These are phyloP conservation scores for Brassica carinata DNA, from an alignment of 345 rosid genomes.

Conservation along the genomic window DNA sequence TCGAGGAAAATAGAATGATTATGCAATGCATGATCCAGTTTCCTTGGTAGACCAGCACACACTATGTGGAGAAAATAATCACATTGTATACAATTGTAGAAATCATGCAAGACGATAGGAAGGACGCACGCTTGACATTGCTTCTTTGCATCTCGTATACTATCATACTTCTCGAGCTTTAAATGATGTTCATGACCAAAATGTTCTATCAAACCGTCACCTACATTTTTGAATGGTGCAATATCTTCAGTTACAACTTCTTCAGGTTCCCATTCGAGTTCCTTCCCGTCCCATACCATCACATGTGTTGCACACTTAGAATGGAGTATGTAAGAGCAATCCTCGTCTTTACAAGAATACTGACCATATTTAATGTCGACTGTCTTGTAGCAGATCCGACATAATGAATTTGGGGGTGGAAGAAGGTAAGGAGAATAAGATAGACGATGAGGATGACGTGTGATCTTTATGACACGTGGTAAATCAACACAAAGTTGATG, in stretches of 20 bases:
- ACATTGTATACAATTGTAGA: conserved; percentile 16
- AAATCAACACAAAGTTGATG: no score
- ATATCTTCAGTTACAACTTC: not conserved
- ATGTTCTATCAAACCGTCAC: not conserved
- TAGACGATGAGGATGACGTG: no score
- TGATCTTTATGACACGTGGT: no score
- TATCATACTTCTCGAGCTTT: not conserved
- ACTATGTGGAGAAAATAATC: not conserved
- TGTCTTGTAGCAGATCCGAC: not conserved
- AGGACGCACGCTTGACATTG: not conserved
- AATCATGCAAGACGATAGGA: not conserved
- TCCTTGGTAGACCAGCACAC: not conserved
- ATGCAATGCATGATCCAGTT: not conserved
- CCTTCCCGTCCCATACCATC: not conserved
- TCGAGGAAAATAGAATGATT: not conserved
- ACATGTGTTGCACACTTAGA: conserved; percentile 24
- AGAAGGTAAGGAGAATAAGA: no score
- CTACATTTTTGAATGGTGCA: not conserved
- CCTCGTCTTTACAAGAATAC: not conserved
- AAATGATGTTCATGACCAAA: not conserved
- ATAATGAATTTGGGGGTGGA: no score
- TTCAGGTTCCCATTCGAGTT: conserved; percentile 19
- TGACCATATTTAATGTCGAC: conserved; percentile 5
- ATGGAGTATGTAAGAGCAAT: conserved; percentile 5
- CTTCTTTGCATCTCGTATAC: not conserved